Conservation (phyloP, 2,329 filamentous ascomycete genomes). For the Xylariomycetidae sp. region DNA sequence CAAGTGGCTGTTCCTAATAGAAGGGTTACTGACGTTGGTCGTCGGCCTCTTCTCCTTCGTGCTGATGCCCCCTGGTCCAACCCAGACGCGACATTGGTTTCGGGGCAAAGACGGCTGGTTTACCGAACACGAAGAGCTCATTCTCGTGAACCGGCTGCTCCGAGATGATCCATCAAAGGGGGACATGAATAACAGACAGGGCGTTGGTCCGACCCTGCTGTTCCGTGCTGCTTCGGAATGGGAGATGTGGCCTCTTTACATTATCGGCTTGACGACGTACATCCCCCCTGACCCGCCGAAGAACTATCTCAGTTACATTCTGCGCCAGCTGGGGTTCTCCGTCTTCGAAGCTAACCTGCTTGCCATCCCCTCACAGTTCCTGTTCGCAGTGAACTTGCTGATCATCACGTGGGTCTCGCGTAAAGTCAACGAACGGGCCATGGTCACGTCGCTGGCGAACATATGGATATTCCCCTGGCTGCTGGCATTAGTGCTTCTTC, state of each 20-base stretch:
- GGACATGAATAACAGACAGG: slow-evolving; percentile 55
- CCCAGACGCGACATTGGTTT: slow-evolving; percentile 46
- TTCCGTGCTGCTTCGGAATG: slow-evolving; percentile 50
- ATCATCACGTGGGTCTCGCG: slow-evolving; percentile 48
- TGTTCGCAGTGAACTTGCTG: slow-evolving; percentile 45
- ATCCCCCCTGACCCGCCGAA: slow-evolving; percentile 43
- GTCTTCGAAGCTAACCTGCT: slow-evolving; percentile 54
- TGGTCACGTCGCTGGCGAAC: slow-evolving; percentile 40
- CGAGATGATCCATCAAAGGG: slow-evolving; percentile 56
- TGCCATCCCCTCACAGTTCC: slow-evolving; percentile 45
- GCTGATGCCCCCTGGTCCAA: slow-evolving; percentile 45
- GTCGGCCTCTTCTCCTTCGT: slow-evolving; percentile 48
- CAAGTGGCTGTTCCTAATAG: slow-evolving; percentile 52
- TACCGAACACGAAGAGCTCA: slow-evolving; percentile 49
- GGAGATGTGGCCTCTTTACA: slow-evolving; percentile 52
- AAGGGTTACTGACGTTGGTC: slow-evolving; percentile 47
- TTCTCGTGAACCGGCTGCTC: slow-evolving; percentile 52
- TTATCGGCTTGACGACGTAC: slow-evolving; percentile 42
- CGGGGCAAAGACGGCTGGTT: slow-evolving; percentile 53
- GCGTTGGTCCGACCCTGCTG: slow-evolving; percentile 42
- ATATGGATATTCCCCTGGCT: slow-evolving; percentile 54
- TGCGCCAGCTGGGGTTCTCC: slow-evolving; percentile 45
- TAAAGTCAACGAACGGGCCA: slow-evolving; percentile 41
- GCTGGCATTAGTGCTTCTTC: slow-evolving; percentile 41
- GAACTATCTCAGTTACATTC: slow-evolving; percentile 48